Base-by-base conservation (phyloP, 176 grass and related monocot species). In the Puccinellia tenuiflora region DNA sequence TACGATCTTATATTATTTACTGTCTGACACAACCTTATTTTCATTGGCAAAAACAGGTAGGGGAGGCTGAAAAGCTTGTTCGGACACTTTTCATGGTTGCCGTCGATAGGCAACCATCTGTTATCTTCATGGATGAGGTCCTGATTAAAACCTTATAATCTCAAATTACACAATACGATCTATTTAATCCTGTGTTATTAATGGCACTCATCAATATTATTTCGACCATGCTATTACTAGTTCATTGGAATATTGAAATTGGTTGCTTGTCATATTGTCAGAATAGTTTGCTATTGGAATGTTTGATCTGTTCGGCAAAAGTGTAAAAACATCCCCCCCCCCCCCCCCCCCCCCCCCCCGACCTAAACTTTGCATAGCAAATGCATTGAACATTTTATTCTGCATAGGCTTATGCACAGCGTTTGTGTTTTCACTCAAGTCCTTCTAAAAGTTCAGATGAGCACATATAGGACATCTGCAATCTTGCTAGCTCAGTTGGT, bases 71-170 rank as follows among this genome's bases (percentile, higher is more conserved):
- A 90, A 98, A 98, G 83, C 96, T 98, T 85, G 96, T 98, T 29
- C 85, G 91, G 60, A 93, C 92, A 64, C 96, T 98, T 88, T 98
- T 98, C 63, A 87, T 91, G 91, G 89, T 98, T 84, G 92, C 92
- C 81, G 89, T 93, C 47, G 86, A 76, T 10, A 86, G 83, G 47
- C 96, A 98, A 42, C 96, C 96, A 80, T 98, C 96, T 83, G 91
- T 98, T 77, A 98, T 95, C 79, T 98, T 98, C 84, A 93, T 98
- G 92, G 96, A 98, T 73, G 96, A 98, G 93, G 93, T 95, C 45
- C 62, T 88, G 40, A 5, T 65, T 79, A 80, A 68, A 35, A 82
- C 35, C 53, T 85, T 53, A 10, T 8, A 25, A 53, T 20, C 2
- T 72, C 13, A 43, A 45, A 67, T 26, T 56, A 28, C 61, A 10